These are phyloP conservation scores for Ogataea trehaloabstinens DNA, from an alignment of 805 yeast species.

Conservation along the genomic window DNA sequence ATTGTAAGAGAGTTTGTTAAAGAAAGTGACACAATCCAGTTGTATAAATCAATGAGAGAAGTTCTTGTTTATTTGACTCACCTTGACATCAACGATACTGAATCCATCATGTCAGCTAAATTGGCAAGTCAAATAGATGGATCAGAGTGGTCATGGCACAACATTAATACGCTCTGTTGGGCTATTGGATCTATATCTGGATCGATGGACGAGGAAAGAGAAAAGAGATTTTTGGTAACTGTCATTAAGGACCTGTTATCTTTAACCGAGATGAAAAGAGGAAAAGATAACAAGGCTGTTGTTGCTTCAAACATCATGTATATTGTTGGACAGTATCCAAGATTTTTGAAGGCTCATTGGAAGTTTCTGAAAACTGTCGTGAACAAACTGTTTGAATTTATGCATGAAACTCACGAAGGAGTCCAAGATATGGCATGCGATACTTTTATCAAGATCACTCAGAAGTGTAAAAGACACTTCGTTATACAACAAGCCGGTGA, in stretches of 20 bases:
- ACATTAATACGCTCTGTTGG: slow-evolving; percentile 96
- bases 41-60: slow-evolving; percentile 94
- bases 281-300: slow-evolving; percentile 97
- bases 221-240: slow-evolving; percentile 86
- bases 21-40: slow-evolving; percentile 94
- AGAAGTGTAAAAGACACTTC: slow-evolving; percentile 93
- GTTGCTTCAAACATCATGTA: slow-evolving; percentile 99
- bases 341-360: slow-evolving; percentile 98
- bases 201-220: slow-evolving; percentile 97
- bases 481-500: slow-evolving; percentile 85
- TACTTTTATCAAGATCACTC: slow-evolving; percentile 93
- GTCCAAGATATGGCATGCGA: slow-evolving; percentile 99
- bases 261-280: slow-evolving; percentile 92
- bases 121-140: slow-evolving; percentile 92
- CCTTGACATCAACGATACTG: slow-evolving; percentile 91
- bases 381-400: slow-evolving; percentile 91
- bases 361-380: slow-evolving; percentile 94
- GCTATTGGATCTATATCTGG: slow-evolving; percentile 99
- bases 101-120: slow-evolving; percentile 88
- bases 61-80: slow-evolving; percentile 94
- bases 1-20: slow-evolving; percentile 96
- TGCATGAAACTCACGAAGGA: slow-evolving; percentile 99
- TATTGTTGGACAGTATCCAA: slow-evolving; percentile 98
- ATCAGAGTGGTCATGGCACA: slow-evolving; percentile 99
- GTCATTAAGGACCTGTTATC: slow-evolving; percentile 91